Evolutionary conservation across 352 stramenopile species (phyloP).

Genomic region (Phytophthora melonis): DNA sequence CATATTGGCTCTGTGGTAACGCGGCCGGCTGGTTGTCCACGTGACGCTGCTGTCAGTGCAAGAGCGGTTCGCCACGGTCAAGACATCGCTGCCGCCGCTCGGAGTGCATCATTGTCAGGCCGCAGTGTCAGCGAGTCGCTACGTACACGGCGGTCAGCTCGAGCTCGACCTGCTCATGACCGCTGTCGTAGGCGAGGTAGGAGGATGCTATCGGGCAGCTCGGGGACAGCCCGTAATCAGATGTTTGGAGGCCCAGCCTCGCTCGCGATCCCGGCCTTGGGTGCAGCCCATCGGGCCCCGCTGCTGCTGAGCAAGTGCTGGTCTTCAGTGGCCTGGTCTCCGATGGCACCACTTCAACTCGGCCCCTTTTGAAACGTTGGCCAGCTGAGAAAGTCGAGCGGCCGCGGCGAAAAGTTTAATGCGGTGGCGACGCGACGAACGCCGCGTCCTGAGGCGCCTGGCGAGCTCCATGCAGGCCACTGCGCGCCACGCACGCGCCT

Average conservation of each 20-base stretch:
- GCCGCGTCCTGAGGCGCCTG: too few relatives aligned
- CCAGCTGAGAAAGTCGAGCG: conserved; percentile 27
- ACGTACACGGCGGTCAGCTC: not conserved
- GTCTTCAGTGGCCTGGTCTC: not conserved
- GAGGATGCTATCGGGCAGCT: conserved; percentile 5
- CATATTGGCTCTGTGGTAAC: not conserved
- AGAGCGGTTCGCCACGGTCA: too few relatives aligned
- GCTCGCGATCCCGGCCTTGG: not conserved
- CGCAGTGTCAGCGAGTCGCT: too few relatives aligned
- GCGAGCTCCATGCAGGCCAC: too few relatives aligned
- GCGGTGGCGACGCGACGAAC: not conserved
- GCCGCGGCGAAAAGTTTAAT: conserved; percentile 9
- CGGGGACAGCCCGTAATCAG: conserved; percentile 8
- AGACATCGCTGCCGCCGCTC: too few relatives aligned
- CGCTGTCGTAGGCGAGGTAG: conserved; percentile 1
- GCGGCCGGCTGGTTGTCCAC: not conserved
- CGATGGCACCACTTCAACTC: conserved; percentile 22
- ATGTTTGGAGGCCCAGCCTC: conserved; percentile 20
- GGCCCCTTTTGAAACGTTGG: not conserved
- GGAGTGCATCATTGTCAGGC: too few relatives aligned
- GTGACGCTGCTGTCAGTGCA: not conserved
- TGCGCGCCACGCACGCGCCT: not conserved
- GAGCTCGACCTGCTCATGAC: not conserved
- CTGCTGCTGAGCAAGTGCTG: too few relatives aligned
- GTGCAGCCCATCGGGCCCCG: too few relatives aligned